phyloP scores from a whole-genome alignment of 1,284 basidiomycete genomes.

The Marasmius oreades region DNA sequence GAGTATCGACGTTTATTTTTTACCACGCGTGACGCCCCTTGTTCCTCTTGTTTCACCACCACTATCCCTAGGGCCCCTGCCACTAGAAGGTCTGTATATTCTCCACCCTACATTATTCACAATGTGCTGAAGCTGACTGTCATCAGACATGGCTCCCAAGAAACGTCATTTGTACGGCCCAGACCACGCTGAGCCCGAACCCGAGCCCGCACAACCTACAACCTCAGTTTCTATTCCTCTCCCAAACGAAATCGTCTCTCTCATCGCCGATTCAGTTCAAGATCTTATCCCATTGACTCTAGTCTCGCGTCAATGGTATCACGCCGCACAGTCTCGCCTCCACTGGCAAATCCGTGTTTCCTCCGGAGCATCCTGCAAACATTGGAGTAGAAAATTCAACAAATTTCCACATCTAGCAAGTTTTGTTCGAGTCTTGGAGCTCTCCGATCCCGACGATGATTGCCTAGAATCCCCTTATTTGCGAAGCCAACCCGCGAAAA shows the following conservation, averaged over 20 bases:
- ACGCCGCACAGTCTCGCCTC: background rate
- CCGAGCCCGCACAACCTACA: too few relatives aligned
- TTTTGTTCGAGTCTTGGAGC: background rate
- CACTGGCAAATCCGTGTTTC: background rate
- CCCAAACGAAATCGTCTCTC: background rate
- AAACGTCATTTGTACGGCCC: too few relatives aligned
- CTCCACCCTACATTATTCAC: too few relatives aligned
- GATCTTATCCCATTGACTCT: background rate
- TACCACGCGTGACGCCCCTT: too few relatives aligned
- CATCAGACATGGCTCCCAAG: too few relatives aligned
- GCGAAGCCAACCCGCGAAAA: background rate
- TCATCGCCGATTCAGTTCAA: background rate
- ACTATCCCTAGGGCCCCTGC: too few relatives aligned
- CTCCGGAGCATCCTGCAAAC: background rate
- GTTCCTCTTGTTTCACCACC: too few relatives aligned
- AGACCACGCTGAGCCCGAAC: too few relatives aligned
- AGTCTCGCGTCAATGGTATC: background rate
- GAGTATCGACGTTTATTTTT: background rate
- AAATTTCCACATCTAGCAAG: background rate
- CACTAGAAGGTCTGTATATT: too few relatives aligned
- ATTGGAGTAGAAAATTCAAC: background rate
- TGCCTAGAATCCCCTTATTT: background rate
- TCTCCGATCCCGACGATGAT: background rate
- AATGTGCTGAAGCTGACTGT: too few relatives aligned
- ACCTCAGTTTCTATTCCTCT: too few relatives aligned